Evolutionary conservation across 129 eudicot genomes (phyloP).

Genomic region (Flaveria sonorensis): DNA sequence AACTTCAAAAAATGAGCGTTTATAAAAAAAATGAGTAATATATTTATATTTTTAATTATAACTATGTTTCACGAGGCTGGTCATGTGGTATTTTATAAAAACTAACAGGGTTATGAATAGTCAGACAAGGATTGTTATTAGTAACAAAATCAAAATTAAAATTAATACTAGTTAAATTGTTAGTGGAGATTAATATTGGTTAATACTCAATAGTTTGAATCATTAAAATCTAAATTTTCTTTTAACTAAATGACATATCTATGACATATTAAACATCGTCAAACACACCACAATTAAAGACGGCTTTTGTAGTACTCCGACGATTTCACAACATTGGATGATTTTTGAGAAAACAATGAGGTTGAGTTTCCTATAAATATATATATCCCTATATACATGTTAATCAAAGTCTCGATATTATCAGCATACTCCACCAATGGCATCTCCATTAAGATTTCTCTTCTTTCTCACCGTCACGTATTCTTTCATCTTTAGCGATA

Average conservation of each 20-base stretch:
- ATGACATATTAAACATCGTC: constrained; percentile 6
- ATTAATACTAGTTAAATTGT: too few relatives aligned
- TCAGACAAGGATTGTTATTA: too few relatives aligned
- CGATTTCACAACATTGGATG: constrained; percentile 15
- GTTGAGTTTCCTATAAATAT: constrained; percentile 20
- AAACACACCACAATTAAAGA: constrained; percentile 11
- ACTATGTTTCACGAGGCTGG: too few relatives aligned
- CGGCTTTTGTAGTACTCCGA: constrained; percentile 24
- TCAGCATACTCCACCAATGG: neutral
- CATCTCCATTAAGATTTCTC: constrained; percentile 29
- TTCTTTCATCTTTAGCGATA: constrained; percentile 26
- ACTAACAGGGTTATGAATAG: too few relatives aligned
- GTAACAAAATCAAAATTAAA: too few relatives aligned
- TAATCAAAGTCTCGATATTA: neutral
- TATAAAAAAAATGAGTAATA: too few relatives aligned
- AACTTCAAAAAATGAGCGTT: too few relatives aligned
- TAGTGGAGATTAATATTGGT: too few relatives aligned
- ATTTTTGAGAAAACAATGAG: constrained; percentile 32
- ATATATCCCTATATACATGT: too few relatives aligned
- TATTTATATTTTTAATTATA: too few relatives aligned
- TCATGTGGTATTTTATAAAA: too few relatives aligned
- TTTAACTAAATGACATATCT: neutral
- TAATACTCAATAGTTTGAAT: too few relatives aligned
- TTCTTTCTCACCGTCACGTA: constrained; percentile 25
- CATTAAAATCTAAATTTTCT: neutral